Conservation (phyloP, 305 asterid species). For the Fraxinus dipetala region DNA sequence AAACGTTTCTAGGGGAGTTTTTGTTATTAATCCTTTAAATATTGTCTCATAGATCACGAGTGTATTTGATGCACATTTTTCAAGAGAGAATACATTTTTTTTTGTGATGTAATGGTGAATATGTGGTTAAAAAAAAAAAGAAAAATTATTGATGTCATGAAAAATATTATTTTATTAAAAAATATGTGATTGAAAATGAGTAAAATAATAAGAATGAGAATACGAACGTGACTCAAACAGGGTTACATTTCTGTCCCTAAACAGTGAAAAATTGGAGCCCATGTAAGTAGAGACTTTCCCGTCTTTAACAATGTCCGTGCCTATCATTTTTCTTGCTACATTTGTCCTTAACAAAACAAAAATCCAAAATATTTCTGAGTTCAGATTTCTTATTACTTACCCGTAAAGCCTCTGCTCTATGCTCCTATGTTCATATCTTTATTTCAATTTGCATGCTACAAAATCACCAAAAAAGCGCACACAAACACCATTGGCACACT, state of each 20-base stretch:
- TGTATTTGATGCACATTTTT: too few relatives aligned
- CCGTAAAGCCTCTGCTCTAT: slow-evolving; percentile 19
- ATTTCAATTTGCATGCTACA: slow-evolving; percentile 47
- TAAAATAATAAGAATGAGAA: too few relatives aligned
- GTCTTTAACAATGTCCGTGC: slow-evolving; percentile 25
- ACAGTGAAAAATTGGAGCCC: slow-evolving; percentile 14
- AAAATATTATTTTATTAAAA: too few relatives aligned
- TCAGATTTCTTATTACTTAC: slow-evolving; percentile 20
- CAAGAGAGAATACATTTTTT: too few relatives aligned
- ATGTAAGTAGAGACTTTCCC: slow-evolving; percentile 22
- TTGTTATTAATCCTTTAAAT: too few relatives aligned
- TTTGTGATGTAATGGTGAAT: too few relatives aligned
- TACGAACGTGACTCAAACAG: too few relatives aligned
- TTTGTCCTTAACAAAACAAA: slow-evolving; percentile 29
- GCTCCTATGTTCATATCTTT: slow-evolving; percentile 12
- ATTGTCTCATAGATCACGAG: too few relatives aligned
- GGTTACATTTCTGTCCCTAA: background rate
- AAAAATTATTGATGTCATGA: too few relatives aligned
- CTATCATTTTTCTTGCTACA: slow-evolving; percentile 24
- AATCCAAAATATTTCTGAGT: slow-evolving; percentile 13
- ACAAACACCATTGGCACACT: slow-evolving; percentile 22
- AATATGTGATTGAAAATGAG: too few relatives aligned
- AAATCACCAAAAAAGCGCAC: slow-evolving; percentile 16
- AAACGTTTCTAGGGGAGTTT: too few relatives aligned
- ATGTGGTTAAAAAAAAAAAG: too few relatives aligned